These are phyloP conservation scores for Mucor plumbeus DNA, from an alignment of 371 early-diverging fungal species.

Conservation along the genomic window DNA sequence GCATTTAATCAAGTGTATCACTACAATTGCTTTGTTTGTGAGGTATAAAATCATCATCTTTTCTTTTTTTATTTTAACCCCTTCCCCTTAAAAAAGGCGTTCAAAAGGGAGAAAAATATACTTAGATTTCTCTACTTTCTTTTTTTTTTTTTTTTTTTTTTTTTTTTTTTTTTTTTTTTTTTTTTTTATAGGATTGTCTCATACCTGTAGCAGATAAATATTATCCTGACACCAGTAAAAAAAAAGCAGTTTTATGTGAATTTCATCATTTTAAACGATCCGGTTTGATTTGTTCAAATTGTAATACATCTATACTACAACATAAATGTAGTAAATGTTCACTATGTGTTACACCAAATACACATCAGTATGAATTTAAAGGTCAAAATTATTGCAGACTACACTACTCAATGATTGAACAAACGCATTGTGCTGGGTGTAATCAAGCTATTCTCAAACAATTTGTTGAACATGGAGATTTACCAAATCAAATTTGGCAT, in stretches of 20 bases:
- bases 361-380: conserved; percentile 84
- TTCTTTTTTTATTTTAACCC: neutral
- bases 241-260: conserved; percentile 34
- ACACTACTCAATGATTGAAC: conserved; percentile 86
- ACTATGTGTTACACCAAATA: conserved; percentile 27
- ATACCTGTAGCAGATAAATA: conserved; percentile 31
- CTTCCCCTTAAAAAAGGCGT: conserved; percentile 9
- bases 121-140: neutral
- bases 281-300: conserved; percentile 25
- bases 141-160: no score
- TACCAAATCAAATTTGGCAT: conserved; percentile 90
- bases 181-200: conserved; percentile 33
- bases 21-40: conserved; percentile 85
- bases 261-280: conserved; percentile 30
- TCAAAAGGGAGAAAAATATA: neutral
- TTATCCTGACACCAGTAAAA: conserved; percentile 21
- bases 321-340: conserved; percentile 30
- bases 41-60: conserved; percentile 54
- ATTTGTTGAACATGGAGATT: conserved; percentile 85
- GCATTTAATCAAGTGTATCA: conserved; percentile 82
- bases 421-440: conserved; percentile 94
- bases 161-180: no score
- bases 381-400: conserved; percentile 87
- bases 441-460: conserved; percentile 90
- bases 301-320: conserved; percentile 29